phyloP scores from a whole-genome alignment of 768 basidiomycete genomes.

The Macrolepiota dolichaula region DNA sequence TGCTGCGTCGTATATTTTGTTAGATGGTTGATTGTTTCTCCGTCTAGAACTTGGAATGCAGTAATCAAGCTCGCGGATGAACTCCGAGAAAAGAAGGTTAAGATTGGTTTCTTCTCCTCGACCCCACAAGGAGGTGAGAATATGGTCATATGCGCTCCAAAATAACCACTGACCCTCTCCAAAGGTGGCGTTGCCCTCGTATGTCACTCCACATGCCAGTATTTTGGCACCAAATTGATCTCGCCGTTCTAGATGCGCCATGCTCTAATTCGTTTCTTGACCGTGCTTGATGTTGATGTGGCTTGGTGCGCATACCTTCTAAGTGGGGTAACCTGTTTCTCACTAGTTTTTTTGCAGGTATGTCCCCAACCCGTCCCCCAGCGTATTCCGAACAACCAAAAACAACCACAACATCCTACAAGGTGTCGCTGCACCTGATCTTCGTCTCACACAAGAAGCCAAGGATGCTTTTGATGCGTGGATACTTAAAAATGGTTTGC shows the following conservation, averaged over 20 bases:
- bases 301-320: conserved; percentile 59
- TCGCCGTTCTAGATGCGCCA: conserved; percentile 73
- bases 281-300: conserved; percentile 73
- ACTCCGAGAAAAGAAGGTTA: conserved; percentile 80
- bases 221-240: conserved; percentile 17
- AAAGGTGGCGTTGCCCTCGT: conserved; percentile 91
- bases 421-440: conserved; percentile 79
- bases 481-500: conserved; percentile 86
- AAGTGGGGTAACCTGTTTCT: not conserved
- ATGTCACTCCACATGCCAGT: conserved; percentile 30
- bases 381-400: conserved; percentile 90
- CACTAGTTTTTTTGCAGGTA: conserved; percentile 45
- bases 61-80: conserved; percentile 82
- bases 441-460: conserved; percentile 74
- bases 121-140: conserved; percentile 87
- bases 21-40: conserved; percentile 11
- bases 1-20: not conserved
- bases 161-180: conserved; percentile 16
- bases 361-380: conserved; percentile 84
- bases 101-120: conserved; percentile 92
- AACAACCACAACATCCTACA: conserved; percentile 96
- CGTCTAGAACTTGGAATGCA: conserved; percentile 67
- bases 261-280: conserved; percentile 84
- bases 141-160: conserved; percentile 4
- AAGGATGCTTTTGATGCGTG: conserved; percentile 82